Conservation (phyloP, 2,329 filamentous ascomycete species). For the Monosporascus sp. region DNA sequence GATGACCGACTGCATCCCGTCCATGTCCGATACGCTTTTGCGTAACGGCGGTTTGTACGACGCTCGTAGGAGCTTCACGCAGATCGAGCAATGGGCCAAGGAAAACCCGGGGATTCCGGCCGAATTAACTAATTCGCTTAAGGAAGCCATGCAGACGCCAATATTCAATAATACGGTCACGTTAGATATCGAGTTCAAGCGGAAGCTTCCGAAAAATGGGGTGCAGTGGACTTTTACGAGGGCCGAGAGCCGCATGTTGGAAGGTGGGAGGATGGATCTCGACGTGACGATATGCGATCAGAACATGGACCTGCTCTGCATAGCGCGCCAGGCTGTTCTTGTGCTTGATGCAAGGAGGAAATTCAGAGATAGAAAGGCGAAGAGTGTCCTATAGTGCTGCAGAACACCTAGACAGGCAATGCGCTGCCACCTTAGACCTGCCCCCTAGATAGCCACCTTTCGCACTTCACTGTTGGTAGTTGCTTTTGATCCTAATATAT, state of each 20-base stretch:
- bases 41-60: constrained; percentile 21
- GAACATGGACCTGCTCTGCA: constrained; percentile 15
- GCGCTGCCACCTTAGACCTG: too few relatives aligned
- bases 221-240: constrained; percentile 19
- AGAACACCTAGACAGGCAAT: too few relatives aligned
- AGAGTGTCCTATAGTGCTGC: not conserved
- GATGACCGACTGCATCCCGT: constrained; percentile 22
- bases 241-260: constrained; percentile 13
- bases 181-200: constrained; percentile 24
- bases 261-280: constrained; percentile 16
- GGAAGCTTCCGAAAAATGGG: constrained; percentile 14
- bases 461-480: too few relatives aligned
- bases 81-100: constrained; percentile 15
- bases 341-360: constrained; percentile 17
- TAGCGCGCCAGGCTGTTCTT: constrained; percentile 13
- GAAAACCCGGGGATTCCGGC: constrained; percentile 16
- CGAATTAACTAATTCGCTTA: constrained; percentile 8
- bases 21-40: constrained; percentile 23
- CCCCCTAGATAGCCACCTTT: too few relatives aligned
- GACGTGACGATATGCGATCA: constrained; percentile 17
- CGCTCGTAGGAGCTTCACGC: constrained; percentile 6
- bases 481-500: too few relatives aligned
- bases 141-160: constrained; percentile 11
- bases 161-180: constrained; percentile 15
- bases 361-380: constrained; percentile 3